A percentile compares a stretch with the other conserved stretches of the same genome.
phyloP scores from a whole-genome alignment of 371 early-diverging fungal species.

The Batrachochytrium dendrobatidis region DNA sequence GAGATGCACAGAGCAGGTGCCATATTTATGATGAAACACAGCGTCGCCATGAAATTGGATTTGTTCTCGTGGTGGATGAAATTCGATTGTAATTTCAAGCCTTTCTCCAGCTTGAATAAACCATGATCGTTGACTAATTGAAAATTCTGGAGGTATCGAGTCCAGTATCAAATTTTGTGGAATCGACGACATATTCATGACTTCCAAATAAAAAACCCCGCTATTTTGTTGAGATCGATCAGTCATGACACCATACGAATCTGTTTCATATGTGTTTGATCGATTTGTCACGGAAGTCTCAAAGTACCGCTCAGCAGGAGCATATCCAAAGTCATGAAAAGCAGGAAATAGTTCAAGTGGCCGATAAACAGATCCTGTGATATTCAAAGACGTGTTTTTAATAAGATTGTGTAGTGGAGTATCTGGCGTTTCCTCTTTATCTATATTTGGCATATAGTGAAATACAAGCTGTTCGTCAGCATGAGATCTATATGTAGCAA shows the following conservation, averaged over 20 bases:
- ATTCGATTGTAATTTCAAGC: slow-evolving; percentile 42
- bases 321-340: slow-evolving; percentile 42
- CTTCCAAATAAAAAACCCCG: slow-evolving; percentile 19
- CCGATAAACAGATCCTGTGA: slow-evolving; percentile 35
- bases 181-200: slow-evolving; percentile 44
- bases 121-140: slow-evolving; percentile 39
- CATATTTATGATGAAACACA: slow-evolving; percentile 40
- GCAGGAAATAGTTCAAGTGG: slow-evolving; percentile 42
- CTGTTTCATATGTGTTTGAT: slow-evolving; percentile 6
- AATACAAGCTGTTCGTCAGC: slow-evolving; percentile 32
- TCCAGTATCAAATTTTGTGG: slow-evolving; percentile 41
- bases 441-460: slow-evolving; percentile 41
- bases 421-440: slow-evolving; percentile 24
- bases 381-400: slow-evolving; percentile 22
- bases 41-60: slow-evolving; percentile 48
- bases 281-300: slow-evolving; percentile 13
- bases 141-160: slow-evolving; percentile 36
- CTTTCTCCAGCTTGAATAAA: slow-evolving; percentile 37
- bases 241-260: slow-evolving; percentile 22
- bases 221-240: slow-evolving; percentile 13
- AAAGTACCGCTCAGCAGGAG: slow-evolving; percentile 35
- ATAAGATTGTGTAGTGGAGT: slow-evolving; percentile 9
- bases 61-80: slow-evolving; percentile 47
- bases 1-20: slow-evolving; percentile 26
- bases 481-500: slow-evolving; percentile 28